Evolutionary conservation across 495 filamentous ascomycete genomes (phyloP), one percentile per base, ranked within the genome.

Genomic region (Penicillium odoratum): DNA sequence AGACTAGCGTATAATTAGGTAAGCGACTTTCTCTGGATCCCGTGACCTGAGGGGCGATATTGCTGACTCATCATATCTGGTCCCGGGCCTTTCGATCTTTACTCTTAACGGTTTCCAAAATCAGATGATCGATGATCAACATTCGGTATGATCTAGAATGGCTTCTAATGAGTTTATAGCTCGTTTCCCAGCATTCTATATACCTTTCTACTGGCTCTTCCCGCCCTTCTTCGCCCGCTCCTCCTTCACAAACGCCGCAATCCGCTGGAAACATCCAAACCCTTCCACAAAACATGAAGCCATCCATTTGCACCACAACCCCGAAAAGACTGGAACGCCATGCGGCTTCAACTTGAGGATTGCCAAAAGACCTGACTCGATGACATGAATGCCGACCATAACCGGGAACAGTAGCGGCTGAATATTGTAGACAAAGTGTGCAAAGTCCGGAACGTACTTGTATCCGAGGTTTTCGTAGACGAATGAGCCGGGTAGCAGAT

Each of bases 221-320:
- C 59, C 64, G 55, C 64, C 67, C 65, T 74, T 81, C 70, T 76
- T 76, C 56, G 67, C 74, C 69, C 75, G 69, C 66, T 73, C 71
- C 71, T 75, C 76, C 70, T 73, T 75, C 7, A 88, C 84, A 43
- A 82, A 64, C 34, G 63, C 60, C 66, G 82, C 77, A 65, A 89
- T 84, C 53, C 88, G 78, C 63, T 67, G 42, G 55, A 82, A 81
- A 42, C 75, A 66, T 13, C 70, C 75, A 49, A 75, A 67, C 0
- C 89, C 89, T 63, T 91, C 89, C 10, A 88, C 63, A 48, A 87
- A 79, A 43, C 69, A 76, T 31, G 76, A 80, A 15, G 65, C 57
- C 21, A 84, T 60, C 88, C 88, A 92, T 42, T 65, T 62, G 72
- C 79, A 84, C 87, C 88, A 92, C 49, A 85, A 49, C 36, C 53